A percentile compares a stretch with the other conserved stretches of the same genome.
Evolutionary conservation across 1,284 basidiomycete species (phyloP).

Genomic region (Malassezia sympodialis): DNA sequence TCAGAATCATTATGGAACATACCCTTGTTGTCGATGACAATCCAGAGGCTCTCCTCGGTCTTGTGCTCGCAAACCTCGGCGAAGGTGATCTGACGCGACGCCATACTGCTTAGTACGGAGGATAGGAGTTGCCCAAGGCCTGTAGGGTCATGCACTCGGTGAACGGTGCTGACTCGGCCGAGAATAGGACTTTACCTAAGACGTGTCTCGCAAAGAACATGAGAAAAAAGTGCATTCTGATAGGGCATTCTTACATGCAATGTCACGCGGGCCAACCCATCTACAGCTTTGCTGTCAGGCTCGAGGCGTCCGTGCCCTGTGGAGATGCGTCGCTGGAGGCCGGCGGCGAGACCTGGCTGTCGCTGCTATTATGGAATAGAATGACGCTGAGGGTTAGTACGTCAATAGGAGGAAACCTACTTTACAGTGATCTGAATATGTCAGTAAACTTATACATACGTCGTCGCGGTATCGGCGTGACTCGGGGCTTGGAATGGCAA

Average conservation of each 20-base stretch:
- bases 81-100: constrained; percentile 30
- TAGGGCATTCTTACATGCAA: not conserved
- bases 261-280: not conserved
- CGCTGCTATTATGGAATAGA: constrained; percentile 5
- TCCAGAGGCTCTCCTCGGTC: constrained; percentile 41
- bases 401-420: not conserved
- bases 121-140: not conserved
- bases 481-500: constrained; percentile 82
- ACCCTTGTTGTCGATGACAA: constrained; percentile 46
- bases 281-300: constrained; percentile 1
- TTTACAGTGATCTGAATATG: constrained; percentile 19
- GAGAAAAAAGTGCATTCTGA: not conserved
- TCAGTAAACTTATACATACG: constrained; percentile 7
- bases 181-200: not conserved
- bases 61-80: constrained; percentile 42
- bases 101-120: not conserved
- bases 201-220: not conserved
- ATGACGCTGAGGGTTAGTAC: constrained; percentile 14
- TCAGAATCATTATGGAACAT: constrained; percentile 8
- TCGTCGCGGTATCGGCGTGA: constrained; percentile 47
- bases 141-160: not conserved
- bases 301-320: not conserved
- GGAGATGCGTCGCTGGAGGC: not conserved
- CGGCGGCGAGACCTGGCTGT: not conserved
- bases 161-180: constrained; percentile 7